phyloP scores from a whole-genome alignment of 345 rosid species.

The Trapa incisa region DNA sequence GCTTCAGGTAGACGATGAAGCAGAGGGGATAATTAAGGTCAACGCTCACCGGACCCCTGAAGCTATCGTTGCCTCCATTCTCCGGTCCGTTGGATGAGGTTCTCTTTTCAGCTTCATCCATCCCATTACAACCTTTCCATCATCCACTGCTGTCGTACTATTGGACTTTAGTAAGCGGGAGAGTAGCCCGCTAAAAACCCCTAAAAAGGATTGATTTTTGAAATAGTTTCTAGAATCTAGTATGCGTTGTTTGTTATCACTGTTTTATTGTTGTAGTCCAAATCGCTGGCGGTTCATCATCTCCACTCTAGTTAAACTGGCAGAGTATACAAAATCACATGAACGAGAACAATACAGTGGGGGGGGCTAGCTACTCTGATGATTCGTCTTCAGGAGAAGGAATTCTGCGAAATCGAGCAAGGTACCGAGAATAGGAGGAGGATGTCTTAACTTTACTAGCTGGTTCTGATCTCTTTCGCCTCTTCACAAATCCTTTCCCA shows the following conservation, averaged over 20 bases:
- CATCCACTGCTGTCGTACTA: too few species aligned
- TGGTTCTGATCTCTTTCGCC: constrained; percentile 39
- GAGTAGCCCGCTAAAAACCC: too few species aligned
- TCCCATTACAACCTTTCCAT: not conserved
- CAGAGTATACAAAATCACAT: too few species aligned
- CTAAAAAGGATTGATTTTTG: too few species aligned
- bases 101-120: not conserved
- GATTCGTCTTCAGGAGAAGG: constrained; percentile 40
- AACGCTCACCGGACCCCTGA: constrained; percentile 44
- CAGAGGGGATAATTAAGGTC: constrained; percentile 42
- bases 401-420: constrained; percentile 30
- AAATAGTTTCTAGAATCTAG: too few species aligned
- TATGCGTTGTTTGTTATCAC: too few species aligned
- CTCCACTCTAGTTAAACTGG: too few species aligned
- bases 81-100: not conserved
- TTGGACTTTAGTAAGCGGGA: too few species aligned
- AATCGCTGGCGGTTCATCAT: too few species aligned
- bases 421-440: constrained; percentile 23
- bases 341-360: too few species aligned
- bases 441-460: constrained; percentile 25
- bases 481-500: constrained; percentile 38
- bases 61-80: constrained; percentile 21
- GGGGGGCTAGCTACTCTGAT: constrained; percentile 30
- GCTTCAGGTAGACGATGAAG: constrained; percentile 56
- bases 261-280: too few species aligned